phyloP scores from a whole-genome alignment of 139 green algal species.

The Ostreobium quekettii region DNA sequence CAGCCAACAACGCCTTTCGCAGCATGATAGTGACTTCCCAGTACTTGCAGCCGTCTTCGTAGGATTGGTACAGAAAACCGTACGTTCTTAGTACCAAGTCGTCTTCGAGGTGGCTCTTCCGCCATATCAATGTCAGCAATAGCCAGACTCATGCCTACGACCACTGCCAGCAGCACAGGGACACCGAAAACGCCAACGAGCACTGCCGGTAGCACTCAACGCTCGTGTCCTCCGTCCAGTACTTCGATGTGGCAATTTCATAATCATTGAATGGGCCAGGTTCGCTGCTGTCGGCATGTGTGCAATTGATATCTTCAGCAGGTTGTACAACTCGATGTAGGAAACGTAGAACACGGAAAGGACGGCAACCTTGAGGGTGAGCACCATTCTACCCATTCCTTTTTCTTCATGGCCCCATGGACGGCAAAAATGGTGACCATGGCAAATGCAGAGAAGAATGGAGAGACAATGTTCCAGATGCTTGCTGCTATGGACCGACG shows the following conservation, averaged over 20 bases:
- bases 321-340: too few species aligned
- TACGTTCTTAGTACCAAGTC: not conserved
- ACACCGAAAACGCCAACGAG: conserved; percentile 2
- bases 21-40: conserved; percentile 10
- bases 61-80: conserved; percentile 7
- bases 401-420: too few species aligned
- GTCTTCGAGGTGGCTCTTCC: not conserved
- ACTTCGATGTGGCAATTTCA: too few species aligned
- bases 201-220: conserved; percentile 6
- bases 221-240: conserved; percentile 10
- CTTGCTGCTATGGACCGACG: too few species aligned
- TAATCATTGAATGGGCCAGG: too few species aligned
- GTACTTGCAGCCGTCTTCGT: not conserved
- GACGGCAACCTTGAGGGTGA: not conserved
- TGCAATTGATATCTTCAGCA: not conserved
- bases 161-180: not conserved
- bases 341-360: not conserved
- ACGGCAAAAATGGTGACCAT: too few species aligned
- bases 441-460: too few species aligned
- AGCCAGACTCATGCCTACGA: not conserved
- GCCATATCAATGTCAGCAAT: not conserved
- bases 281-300: conserved; percentile 1
- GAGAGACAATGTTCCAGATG: too few species aligned
- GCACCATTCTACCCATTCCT: too few species aligned
- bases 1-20: conserved; percentile 3